Evolutionary conservation across 306 rosid species (phyloP).

Genomic region (Pterocarpus santalinus): DNA sequence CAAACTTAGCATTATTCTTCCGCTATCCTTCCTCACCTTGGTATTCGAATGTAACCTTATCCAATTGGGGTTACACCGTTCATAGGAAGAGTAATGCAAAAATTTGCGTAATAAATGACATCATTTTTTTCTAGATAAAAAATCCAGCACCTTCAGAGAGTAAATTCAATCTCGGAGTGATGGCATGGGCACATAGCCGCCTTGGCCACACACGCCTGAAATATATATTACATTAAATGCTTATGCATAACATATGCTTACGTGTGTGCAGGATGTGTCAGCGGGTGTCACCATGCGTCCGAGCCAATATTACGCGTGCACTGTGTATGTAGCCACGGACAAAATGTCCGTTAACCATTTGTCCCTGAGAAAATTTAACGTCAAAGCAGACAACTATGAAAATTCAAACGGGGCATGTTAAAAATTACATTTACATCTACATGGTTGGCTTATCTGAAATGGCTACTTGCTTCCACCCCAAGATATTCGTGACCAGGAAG

Average conservation of each 20-base stretch:
- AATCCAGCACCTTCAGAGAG: background rate
- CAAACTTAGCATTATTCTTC: no score
- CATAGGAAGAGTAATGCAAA: no score
- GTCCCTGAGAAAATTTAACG: background rate
- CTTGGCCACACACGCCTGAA: background rate
- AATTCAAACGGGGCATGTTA: background rate
- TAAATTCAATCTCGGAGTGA: no score
- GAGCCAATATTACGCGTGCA: background rate
- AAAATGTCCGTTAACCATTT: background rate
- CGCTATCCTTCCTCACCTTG: no score
- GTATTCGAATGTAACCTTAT: no score
- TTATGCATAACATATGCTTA: background rate
- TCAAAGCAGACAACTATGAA: background rate
- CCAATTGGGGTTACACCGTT: no score
- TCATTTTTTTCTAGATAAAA: no score
- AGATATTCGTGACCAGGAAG: background rate
- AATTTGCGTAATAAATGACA: no score
- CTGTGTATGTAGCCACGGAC: background rate
- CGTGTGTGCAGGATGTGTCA: background rate
- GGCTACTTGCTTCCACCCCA: constrained; percentile 4
- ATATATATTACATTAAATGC: background rate
- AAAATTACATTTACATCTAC: background rate
- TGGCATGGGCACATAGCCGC: background rate
- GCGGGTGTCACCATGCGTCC: background rate
- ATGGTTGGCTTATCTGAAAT: background rate